Base-by-base conservation (phyloP, 2,329 filamentous ascomycete species). In the Apiospora saccharicola region DNA sequence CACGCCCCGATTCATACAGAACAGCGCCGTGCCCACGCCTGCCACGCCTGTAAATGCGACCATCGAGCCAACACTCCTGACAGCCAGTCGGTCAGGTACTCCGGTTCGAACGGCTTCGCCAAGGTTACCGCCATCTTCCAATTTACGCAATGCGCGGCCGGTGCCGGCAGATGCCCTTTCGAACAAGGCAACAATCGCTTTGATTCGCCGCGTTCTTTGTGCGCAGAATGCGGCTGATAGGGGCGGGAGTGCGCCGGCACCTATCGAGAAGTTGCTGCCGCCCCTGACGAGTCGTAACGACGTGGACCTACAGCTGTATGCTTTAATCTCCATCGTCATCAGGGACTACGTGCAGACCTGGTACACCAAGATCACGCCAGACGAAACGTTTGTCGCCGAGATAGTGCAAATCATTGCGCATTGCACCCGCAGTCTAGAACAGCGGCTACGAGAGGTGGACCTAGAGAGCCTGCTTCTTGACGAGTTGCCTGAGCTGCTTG, bases 261-360 rank as follows among this genome's bases (percentile, higher is more conserved):
- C 94, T 68, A 91, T 97, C 76, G 91, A 97, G 73, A 93, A 95
- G 77, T 86, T 98, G 61, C 86, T 99, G 67, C 96, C 96, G 73
- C 95, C 95, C 51, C 87, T 99, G 79, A 98, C 96, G 68, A 98
- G 95, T 85, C 95, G 94, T 70, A 97, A 98, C 81, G 94, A 97
- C 77, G 90, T 98, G 73, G 96, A 99, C 82, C 85, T 97, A 72
- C 93, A 99, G 83, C 88, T 99, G 5, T 99, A 98, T 81, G 96
- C 94, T 41, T 89, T 98, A 73, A 91, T 99, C 73, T 93, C 96
- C 70, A 93, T 98, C 73, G 91, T 98, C 74, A 87, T 98, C 77
- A 91, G 93, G 78, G 95, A 98, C 75, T 98, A 95, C 81, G 93
- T 99, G 49, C 92, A 96, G 81, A 91, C 90, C 44, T 99, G 96